Evolutionary conservation across 129 eudicot genomes (phyloP).

Genomic region (Tanacetum coccineum): DNA sequence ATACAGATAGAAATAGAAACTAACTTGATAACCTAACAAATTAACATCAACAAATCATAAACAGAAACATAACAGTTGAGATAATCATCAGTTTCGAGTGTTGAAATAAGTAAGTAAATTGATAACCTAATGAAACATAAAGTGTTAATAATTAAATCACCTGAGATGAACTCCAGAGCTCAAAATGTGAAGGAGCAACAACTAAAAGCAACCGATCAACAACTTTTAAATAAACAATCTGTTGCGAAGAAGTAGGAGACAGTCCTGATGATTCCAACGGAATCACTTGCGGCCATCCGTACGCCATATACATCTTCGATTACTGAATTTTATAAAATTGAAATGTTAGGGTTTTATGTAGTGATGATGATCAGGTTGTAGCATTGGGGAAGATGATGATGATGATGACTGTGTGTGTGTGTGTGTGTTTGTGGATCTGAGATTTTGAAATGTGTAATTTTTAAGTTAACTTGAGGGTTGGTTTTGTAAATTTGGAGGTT

Average conservation of each 20-base stretch:
- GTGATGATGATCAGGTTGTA: slow-evolving; percentile 24
- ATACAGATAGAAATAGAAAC: not conserved
- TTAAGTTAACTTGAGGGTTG: slow-evolving; percentile 15
- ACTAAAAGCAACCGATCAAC: slow-evolving; percentile 64
- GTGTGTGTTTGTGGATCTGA: slow-evolving; percentile 34
- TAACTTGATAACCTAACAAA: too few species aligned
- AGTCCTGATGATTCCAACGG: slow-evolving; percentile 72
- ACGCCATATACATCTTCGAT: slow-evolving; percentile 89
- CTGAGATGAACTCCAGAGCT: slow-evolving; percentile 98
- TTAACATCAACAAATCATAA: too few species aligned
- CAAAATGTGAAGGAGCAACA: slow-evolving; percentile 83
- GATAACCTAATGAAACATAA: too few species aligned
- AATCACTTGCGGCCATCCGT: slow-evolving; percentile 99
- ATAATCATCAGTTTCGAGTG: too few species aligned
- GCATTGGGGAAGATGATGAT: slow-evolving; percentile 26
- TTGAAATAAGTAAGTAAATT: too few species aligned
- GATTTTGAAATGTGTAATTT: slow-evolving; percentile 24
- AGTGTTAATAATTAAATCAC: too few species aligned
- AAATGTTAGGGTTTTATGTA: slow-evolving; percentile 39
- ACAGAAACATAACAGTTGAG: too few species aligned
- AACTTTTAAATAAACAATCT: slow-evolving; percentile 73
- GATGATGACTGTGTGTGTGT: slow-evolving; percentile 20
- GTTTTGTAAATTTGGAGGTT: not conserved
- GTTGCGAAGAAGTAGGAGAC: slow-evolving; percentile 61
- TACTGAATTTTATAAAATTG: not conserved